Percentiles rank a stretch among this genome's conserved stretches.
Conservation (phyloP, 2,329 filamentous ascomycete species). For the Saccharata proteae region DNA sequence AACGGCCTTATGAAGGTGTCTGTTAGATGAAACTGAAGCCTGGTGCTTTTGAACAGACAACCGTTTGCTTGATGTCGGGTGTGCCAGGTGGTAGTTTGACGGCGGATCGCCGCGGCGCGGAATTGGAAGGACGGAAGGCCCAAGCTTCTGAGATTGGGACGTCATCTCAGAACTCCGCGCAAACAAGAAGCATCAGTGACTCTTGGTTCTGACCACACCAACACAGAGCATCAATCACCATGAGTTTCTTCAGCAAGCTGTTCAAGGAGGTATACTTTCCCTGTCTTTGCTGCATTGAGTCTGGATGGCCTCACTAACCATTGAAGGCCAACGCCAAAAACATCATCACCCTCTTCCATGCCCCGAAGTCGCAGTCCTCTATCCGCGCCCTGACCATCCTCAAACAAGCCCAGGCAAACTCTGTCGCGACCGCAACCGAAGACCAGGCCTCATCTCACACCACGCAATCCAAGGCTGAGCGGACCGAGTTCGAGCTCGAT, state of each 20-base stretch:
- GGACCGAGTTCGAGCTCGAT: slow-evolving; percentile 72
- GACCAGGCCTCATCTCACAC: slow-evolving; percentile 61
- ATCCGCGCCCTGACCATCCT: slow-evolving; percentile 62
- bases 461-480: slow-evolving; percentile 45
- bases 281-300: background rate
- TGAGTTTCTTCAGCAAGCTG: slow-evolving; percentile 3
- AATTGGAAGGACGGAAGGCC: background rate
- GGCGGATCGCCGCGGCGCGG: too few species aligned
- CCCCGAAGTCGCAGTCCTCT: slow-evolving; percentile 61
- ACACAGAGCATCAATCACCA: slow-evolving; percentile 1
- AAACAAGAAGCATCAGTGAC: too few species aligned
- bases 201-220: background rate
- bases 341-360: slow-evolving; percentile 94
- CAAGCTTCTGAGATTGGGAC: slow-evolving; percentile 5
- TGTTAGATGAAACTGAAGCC: too few species aligned
- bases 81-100: too few species aligned
- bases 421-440: slow-evolving; percentile 54
- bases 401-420: slow-evolving; percentile 65
- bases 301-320: background rate
- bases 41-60: too few species aligned
- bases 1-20: too few species aligned
- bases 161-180: slow-evolving; percentile 7
- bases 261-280: slow-evolving; percentile 9
- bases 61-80: too few species aligned
- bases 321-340: slow-evolving; percentile 44